A percentile compares a stretch with the other conserved stretches of the same genome.
Conservation (phyloP, 2,329 filamentous ascomycete species). For the Pseudocercospora ulei region DNA sequence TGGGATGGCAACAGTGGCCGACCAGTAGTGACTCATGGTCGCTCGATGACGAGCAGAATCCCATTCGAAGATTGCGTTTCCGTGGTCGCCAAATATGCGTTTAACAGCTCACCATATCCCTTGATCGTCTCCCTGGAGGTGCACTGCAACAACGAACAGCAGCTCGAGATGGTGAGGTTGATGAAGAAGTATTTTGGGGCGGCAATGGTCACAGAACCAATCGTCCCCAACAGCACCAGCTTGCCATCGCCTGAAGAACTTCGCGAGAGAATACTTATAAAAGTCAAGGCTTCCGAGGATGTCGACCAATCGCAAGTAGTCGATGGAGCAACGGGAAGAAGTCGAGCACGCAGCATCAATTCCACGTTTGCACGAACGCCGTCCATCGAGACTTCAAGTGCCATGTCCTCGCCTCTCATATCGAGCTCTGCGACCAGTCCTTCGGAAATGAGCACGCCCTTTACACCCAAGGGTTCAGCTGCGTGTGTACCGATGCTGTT, state of each 20-base stretch:
- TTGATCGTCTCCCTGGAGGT: conserved; percentile 93
- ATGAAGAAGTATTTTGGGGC: conserved; percentile 76
- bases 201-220: conserved; percentile 65
- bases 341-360: conserved; percentile 58
- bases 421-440: conserved; percentile 47
- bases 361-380: conserved; percentile 62
- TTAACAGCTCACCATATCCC: conserved; percentile 74
- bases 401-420: conserved; percentile 43
- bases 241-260: conserved; percentile 81
- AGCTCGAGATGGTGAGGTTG: conserved; percentile 76
- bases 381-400: conserved; percentile 48
- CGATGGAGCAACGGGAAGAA: conserved; percentile 34
- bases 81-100: conserved; percentile 90
- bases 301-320: conserved; percentile 38
- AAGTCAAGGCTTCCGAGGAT: conserved; percentile 71
- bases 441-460: conserved; percentile 40
- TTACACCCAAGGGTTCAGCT: conserved; percentile 47
- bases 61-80: conserved; percentile 85
- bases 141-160: conserved; percentile 75
- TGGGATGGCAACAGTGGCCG: conserved; percentile 88
- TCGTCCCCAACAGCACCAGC: conserved; percentile 57
- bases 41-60: conserved; percentile 78
- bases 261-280: conserved; percentile 75
- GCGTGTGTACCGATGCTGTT: conserved; percentile 49
- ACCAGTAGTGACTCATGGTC: conserved; percentile 83